Base-by-base conservation (phyloP, 2,329 filamentous ascomycete species). In the Aspergillus sp. region DNA sequence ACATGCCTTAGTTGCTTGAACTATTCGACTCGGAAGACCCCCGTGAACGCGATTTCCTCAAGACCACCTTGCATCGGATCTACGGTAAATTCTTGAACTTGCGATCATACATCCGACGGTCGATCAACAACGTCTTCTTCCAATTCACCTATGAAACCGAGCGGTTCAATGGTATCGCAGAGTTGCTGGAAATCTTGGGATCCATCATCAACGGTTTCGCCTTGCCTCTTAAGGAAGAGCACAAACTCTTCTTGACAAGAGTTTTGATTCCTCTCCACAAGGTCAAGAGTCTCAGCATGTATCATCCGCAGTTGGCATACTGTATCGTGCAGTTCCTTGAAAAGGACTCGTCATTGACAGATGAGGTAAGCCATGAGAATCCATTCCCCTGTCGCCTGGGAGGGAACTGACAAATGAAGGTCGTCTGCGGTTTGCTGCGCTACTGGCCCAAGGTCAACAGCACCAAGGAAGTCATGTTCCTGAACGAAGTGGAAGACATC, bases 361-460 rank as follows among this genome's bases (percentile, higher is more conserved):
- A 98, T 81, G 93, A 98, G 75, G 89, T 90, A 74, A 65, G 78
- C 67, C 22, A 44, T 23, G 9, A 20, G 32, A 6, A 9, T 38
- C 44, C 27, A 37, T 38, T 48, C 35, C 43, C 35, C 49, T 30
- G 45, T 35, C 5, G 37, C 33, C 27, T n/a, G 27, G 23, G 41
- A 48, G 53, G 44, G 55, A 58, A 44, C 44, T 54, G 45, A 44
- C 32, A 12, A 47, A 37, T 49, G 13, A 54, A 90, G 87, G 90
- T 97, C 53, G 93, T 98, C 43, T 82, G 97, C 56, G 93, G 93
- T 41, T 78, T 98, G 48, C 78, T 98, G 53, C 85, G 93, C 58
- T 98, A 96, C 70, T 98, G 93, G 93, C 93, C 93, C 43, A 98
- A 98, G 77, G 89, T 95, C 60, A 98, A 98, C 73, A 97, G 93